These are phyloP conservation scores for Inosperma sp. DNA, from an alignment of 768 basidiomycete species.

Conservation along the genomic window DNA sequence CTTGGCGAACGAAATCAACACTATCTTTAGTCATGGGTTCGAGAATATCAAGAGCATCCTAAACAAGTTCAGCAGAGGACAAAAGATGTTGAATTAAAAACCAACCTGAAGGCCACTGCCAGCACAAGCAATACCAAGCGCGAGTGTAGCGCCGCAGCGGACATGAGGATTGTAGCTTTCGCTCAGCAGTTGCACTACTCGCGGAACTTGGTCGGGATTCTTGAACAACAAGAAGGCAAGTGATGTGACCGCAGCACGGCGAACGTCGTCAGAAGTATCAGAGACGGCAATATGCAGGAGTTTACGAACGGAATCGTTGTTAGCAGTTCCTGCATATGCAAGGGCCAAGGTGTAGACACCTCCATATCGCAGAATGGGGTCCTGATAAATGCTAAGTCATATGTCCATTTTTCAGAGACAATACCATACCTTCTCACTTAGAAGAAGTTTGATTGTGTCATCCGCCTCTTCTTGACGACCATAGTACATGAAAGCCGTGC, in stretches of 20 bases:
- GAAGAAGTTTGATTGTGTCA: slow-evolving; percentile 65
- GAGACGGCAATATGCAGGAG: slow-evolving; percentile 96
- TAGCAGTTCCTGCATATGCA: slow-evolving; percentile 94
- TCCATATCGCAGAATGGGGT: slow-evolving; percentile 94
- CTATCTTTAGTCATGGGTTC: slow-evolving; percentile 99
- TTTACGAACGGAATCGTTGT: slow-evolving; percentile 89
- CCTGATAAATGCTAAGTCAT: too few species aligned
- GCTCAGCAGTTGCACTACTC: slow-evolving; percentile 93
- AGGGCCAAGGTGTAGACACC: slow-evolving; percentile 96
- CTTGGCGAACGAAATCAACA: slow-evolving; percentile 97
- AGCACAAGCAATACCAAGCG: slow-evolving; percentile 94
- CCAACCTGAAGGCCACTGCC: slow-evolving; percentile 90
- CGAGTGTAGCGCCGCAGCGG: slow-evolving; percentile 92
- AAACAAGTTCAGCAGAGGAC: slow-evolving; percentile 5
- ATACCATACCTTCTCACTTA: slow-evolving; percentile 75
- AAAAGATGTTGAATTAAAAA: slow-evolving; percentile 3
- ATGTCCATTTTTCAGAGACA: too few species aligned
- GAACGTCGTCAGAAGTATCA: slow-evolving; percentile 96
- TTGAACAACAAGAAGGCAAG: slow-evolving; percentile 97
- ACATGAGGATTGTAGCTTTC: slow-evolving; percentile 99
- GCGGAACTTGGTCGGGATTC: slow-evolving; percentile 91
- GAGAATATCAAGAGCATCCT: slow-evolving; percentile 95
- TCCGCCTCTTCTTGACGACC: slow-evolving; percentile 92
- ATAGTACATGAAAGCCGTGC: slow-evolving; percentile 88
- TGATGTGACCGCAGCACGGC: slow-evolving; percentile 92